Evolutionary conservation across 2,329 filamentous ascomycete genomes (phyloP), one percentile per base, ranked within the genome.

Genomic region (Cercospora berteroae): DNA sequence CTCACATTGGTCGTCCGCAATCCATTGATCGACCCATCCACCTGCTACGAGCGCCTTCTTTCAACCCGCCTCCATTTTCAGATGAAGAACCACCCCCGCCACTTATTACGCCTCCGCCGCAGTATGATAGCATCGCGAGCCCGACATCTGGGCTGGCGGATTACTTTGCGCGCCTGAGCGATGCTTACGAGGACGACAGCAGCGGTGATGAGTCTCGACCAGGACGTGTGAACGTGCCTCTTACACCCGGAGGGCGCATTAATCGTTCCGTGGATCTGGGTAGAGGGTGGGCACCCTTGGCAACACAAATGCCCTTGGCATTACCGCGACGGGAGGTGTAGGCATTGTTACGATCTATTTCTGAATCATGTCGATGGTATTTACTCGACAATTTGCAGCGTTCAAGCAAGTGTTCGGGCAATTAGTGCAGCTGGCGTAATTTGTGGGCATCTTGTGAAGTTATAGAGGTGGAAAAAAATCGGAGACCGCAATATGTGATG

Each of bases 51-150:
- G 86, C 88, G 5, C 94, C 94, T 0, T 96, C 92, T 0, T 96
- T 93, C 80, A 93, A 93, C 67, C 94, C 94, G 1, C 93, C 94
- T 0, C 88, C 92, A 0, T 97, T 96, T 75, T 90, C 95, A 69
- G 92, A 92, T 5, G 90, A 96, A 63, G 85, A 88, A 5, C 89
- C 91, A 0, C 91, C 92, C 4, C 90, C 90, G 60, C 88, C 90
- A 0, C 78, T 91, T 16, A 83, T 91, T 70, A 96, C 93, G 0
- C 93, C 93, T 1, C 94, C 94, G 7, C 94, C 94, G 0, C 88
- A 90, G 66, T 97, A 97, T 77, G 91, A 94, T 67, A 84, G 85
- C 3, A 91, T 96, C 42, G 87, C 95, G 1, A 91, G 90, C 16
- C 92, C 77, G 79, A 93, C 81, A 80, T 89, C 78, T 12, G 87